These are phyloP conservation scores for Silene coronaria DNA, from an alignment of 179 eudicot species.

Conservation along the genomic window DNA sequence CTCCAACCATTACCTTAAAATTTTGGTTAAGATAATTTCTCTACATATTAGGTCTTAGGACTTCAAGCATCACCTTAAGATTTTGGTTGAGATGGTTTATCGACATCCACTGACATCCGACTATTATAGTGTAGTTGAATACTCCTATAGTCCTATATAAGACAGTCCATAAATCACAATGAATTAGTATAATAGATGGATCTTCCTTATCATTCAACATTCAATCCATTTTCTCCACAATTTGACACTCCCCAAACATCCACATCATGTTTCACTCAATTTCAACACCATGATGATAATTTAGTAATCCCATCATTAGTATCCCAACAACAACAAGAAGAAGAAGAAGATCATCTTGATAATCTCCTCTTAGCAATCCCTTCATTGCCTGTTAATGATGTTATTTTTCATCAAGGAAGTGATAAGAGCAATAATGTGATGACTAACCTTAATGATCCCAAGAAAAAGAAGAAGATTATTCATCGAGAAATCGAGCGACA, in stretches of 20 bases:
- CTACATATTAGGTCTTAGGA: no score
- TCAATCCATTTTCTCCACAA: background rate
- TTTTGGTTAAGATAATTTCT: no score
- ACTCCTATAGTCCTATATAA: no score
- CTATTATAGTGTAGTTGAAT: no score
- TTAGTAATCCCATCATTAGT: background rate
- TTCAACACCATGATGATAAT: background rate
- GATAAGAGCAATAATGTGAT: background rate
- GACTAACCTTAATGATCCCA: slow-evolving; percentile 7
- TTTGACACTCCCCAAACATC: background rate
- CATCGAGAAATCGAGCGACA: slow-evolving; percentile 28
- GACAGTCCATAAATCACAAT: no score
- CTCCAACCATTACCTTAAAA: no score
- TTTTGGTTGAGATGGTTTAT: no score
- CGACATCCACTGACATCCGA: no score
- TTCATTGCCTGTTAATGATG: background rate
- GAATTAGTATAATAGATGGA: background rate
- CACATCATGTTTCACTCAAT: background rate
- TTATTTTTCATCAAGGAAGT: background rate
- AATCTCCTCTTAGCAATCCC: background rate
- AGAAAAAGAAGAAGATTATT: slow-evolving; percentile 20
- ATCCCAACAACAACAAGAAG: background rate
- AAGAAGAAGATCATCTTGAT: background rate
- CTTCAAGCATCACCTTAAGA: no score
- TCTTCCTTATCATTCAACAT: slow-evolving; percentile 1